Percentiles rank a stretch among this genome's conserved stretches.
Conservation (phyloP, 176 grass and related monocot genomes). For the Zea mays region DNA sequence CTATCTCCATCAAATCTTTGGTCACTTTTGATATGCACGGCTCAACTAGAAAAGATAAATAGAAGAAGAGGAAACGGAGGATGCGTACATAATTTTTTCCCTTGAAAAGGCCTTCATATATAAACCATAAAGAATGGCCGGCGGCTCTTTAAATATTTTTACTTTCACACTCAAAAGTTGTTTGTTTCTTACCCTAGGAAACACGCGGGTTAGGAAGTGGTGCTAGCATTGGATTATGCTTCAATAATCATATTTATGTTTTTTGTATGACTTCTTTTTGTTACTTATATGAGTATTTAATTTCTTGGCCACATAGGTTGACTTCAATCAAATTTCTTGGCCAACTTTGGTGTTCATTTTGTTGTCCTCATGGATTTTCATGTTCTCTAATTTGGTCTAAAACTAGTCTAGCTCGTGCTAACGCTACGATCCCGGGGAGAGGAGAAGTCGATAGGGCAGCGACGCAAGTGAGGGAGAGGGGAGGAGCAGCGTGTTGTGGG, state of each 20-base stretch:
- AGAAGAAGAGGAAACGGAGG: constrained; percentile 11
- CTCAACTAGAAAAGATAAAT: constrained; percentile 47
- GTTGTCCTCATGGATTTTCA: not conserved
- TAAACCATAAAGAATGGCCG: not conserved
- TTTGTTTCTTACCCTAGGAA: not conserved
- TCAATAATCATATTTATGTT: not conserved
- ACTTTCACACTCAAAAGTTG: not conserved
- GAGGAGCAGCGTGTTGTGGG: no score
- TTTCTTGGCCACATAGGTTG: not conserved
- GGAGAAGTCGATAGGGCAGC: no score
- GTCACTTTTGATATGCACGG: constrained; percentile 30
- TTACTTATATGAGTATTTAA: no score
- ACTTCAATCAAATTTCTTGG: no score
- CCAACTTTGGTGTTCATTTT: not conserved
- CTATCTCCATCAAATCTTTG: constrained; percentile 30
- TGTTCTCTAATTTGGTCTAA: not conserved
- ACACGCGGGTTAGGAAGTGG: not conserved
- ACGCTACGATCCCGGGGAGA: no score
- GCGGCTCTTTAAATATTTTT: not conserved
- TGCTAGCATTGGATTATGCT: no score
- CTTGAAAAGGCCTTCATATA: not conserved
- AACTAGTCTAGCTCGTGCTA: no score
- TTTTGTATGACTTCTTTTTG: not conserved
- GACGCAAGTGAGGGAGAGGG: no score
- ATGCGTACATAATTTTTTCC: no score